Percentiles rank a stretch among this genome's conserved stretches.
These are phyloP conservation scores for Linum usitatissimum DNA, from an alignment of 345 rosid genomes.

Conservation along the genomic window DNA sequence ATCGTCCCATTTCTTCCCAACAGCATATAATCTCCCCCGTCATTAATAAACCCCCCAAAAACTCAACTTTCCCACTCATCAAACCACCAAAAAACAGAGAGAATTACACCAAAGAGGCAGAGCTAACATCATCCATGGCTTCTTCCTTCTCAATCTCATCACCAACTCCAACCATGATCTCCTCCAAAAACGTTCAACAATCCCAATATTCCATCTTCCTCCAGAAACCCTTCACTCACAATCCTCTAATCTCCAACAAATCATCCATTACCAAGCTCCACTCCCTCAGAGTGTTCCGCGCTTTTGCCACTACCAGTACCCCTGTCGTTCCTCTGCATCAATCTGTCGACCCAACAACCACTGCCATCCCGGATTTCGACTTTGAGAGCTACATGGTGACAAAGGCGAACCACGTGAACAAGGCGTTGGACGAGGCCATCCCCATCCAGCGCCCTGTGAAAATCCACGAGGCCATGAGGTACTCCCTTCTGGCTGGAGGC, in stretches of 20 bases:
- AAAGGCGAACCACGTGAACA: neutral
- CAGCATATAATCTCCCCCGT: no score
- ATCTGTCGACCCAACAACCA: neutral
- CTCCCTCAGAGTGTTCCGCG: neutral
- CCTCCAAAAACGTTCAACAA: no score
- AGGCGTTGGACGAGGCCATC: neutral
- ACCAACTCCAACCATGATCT: no score
- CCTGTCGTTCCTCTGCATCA: neutral
- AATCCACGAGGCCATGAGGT: conserved; percentile 3
- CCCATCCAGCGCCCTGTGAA: neutral
- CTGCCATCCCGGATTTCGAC: neutral
- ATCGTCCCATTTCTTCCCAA: no score
- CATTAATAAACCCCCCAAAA: no score
- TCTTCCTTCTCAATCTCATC: no score
- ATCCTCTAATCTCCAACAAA: neutral
- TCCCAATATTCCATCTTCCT: neutral
- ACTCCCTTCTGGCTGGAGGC: conserved; percentile 8
- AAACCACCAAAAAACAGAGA: no score
- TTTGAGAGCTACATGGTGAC: conserved; percentile 1
- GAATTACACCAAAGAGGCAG: no score
- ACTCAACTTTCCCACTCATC: no score
- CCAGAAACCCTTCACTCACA: neutral
- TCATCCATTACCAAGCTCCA: neutral
- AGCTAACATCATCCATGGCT: no score
- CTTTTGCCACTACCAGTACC: neutral